Conservation (phyloP, 2,329 filamentous ascomycete species). For the Scytalidium sp. region DNA sequence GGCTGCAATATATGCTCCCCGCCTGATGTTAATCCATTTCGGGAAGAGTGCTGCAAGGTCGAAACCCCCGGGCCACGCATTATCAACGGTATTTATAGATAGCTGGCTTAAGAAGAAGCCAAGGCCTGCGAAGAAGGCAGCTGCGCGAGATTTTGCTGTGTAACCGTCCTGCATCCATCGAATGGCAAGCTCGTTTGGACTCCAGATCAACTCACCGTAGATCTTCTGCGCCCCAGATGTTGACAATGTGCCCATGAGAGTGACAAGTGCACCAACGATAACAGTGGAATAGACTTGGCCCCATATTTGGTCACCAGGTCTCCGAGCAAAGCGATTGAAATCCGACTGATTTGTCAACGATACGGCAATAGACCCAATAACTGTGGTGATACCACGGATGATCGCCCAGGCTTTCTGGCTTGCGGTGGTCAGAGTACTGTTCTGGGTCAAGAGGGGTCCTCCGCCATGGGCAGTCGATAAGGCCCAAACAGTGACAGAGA, state of each 20-base stretch:
- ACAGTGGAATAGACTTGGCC: constrained; percentile 36
- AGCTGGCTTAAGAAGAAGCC: constrained; percentile 43
- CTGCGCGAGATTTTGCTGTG: constrained; percentile 38
- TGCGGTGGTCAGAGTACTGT: constrained; percentile 6
- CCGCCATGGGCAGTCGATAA: constrained; percentile 29
- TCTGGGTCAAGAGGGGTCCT: constrained; percentile 24
- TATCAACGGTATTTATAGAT: constrained; percentile 43
- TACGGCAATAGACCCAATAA: constrained; percentile 41
- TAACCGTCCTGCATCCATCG: constrained; percentile 37
- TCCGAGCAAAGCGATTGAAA: constrained; percentile 39
- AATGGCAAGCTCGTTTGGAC: constrained; percentile 40
- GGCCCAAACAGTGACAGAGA: constrained; percentile 34
- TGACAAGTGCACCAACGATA: constrained; percentile 35
- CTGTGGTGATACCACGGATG: constrained; percentile 36
- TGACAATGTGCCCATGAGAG: constrained; percentile 40
- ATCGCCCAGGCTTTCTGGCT: constrained; percentile 33
- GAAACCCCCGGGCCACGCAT: constrained; percentile 50
- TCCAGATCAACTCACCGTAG: constrained; percentile 46
- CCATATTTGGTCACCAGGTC: constrained; percentile 37
- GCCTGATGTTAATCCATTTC: constrained; percentile 52
- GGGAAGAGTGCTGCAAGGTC: constrained; percentile 51
- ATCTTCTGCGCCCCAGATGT: constrained; percentile 50
- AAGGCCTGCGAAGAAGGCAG: constrained; percentile 42
- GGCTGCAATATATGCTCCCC: constrained; percentile 47
- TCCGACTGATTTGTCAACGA: constrained; percentile 43